Conservation (phyloP, 441 rosid species). For the Daphne laureola region DNA sequence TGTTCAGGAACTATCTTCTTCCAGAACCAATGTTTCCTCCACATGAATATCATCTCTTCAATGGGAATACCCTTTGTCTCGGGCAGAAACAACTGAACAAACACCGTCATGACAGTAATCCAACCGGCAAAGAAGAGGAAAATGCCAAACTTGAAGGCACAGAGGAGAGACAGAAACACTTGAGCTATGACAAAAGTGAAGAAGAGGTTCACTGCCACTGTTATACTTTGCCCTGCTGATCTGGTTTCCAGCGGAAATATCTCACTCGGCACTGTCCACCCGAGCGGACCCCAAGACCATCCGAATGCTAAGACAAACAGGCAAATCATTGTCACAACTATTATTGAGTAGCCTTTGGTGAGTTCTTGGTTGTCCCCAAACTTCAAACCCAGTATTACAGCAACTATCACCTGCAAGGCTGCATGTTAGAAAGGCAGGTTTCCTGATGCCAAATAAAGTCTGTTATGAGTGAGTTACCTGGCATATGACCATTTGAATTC, state of each 20-base stretch:
- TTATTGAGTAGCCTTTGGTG: constrained; percentile 47
- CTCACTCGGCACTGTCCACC: constrained; percentile 92
- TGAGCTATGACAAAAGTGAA: constrained; percentile 80
- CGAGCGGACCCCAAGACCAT: constrained; percentile 95
- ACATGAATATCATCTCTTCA: constrained; percentile 76
- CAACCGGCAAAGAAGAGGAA: constrained; percentile 85
- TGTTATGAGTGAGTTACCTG: constrained; percentile 34
- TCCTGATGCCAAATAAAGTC: not conserved
- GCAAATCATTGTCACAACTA: constrained; percentile 64
- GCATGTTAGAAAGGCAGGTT: constrained; percentile 8
- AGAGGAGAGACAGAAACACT: constrained; percentile 61
- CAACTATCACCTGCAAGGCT: constrained; percentile 39
- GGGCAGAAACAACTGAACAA: constrained; percentile 59
- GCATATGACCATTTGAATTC: constrained; percentile 70
- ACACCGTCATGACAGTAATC: constrained; percentile 63
- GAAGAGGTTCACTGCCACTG: constrained; percentile 77
- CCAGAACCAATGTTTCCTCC: constrained; percentile 97
- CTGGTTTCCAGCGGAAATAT: constrained; percentile 76
- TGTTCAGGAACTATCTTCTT: constrained; percentile 41
- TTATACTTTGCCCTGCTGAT: constrained; percentile 85
- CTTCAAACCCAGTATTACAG: constrained; percentile 62
- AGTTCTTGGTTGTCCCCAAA: constrained; percentile 51
- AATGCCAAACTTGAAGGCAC: constrained; percentile 66
- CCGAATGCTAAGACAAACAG: constrained; percentile 80
- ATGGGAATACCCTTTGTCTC: constrained; percentile 89